Percentiles rank a stretch among this genome's conserved stretches.
phyloP scores from a whole-genome alignment of 2,329 filamentous ascomycete genomes.

The Shiraia bambusicola region DNA sequence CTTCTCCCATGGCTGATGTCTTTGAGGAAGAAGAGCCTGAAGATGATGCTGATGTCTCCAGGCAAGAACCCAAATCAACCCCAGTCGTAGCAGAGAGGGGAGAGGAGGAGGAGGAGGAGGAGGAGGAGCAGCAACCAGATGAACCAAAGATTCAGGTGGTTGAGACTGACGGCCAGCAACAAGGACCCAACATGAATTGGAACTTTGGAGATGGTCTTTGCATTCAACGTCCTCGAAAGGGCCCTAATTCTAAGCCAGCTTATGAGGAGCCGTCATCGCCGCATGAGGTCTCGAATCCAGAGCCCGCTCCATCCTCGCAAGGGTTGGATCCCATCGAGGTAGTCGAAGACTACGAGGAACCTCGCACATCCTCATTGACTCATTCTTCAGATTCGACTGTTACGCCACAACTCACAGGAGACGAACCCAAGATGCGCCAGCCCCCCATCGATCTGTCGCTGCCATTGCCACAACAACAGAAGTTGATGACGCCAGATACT shows the following conservation, averaged over 20 bases:
- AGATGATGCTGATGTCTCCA: constrained; percentile 45
- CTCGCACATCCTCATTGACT: constrained; percentile 51
- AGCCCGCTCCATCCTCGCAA: constrained; percentile 11
- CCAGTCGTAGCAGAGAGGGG: constrained; percentile 28
- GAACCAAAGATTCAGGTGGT: constrained; percentile 50
- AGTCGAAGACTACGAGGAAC: constrained; percentile 51
- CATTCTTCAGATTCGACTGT: constrained; percentile 54
- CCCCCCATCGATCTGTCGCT: constrained; percentile 42
- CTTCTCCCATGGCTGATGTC: constrained; percentile 78
- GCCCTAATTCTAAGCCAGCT: constrained; percentile 3
- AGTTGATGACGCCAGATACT: constrained; percentile 66
- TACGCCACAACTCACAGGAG: constrained; percentile 35
- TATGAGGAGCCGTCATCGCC: constrained; percentile 31
- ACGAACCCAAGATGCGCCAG: constrained; percentile 40
- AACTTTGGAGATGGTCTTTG: constrained; percentile 45
- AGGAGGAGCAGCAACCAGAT: constrained; percentile 44
- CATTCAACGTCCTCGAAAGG: constrained; percentile 28
- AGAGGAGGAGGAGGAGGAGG: no score
- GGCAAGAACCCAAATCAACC: constrained; percentile 9
- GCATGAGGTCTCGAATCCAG: constrained; percentile 16
- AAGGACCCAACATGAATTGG: constrained; percentile 48
- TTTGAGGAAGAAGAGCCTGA: constrained; percentile 80
- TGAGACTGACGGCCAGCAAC: constrained; percentile 45
- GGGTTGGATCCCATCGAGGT: constrained; percentile 45
- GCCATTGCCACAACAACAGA: constrained; percentile 43